Percentiles rank a stretch among this genome's conserved stretches.
These are phyloP conservation scores for Raffaelea arxii DNA, from an alignment of 2,329 filamentous ascomycete species.

Conservation along the genomic window DNA sequence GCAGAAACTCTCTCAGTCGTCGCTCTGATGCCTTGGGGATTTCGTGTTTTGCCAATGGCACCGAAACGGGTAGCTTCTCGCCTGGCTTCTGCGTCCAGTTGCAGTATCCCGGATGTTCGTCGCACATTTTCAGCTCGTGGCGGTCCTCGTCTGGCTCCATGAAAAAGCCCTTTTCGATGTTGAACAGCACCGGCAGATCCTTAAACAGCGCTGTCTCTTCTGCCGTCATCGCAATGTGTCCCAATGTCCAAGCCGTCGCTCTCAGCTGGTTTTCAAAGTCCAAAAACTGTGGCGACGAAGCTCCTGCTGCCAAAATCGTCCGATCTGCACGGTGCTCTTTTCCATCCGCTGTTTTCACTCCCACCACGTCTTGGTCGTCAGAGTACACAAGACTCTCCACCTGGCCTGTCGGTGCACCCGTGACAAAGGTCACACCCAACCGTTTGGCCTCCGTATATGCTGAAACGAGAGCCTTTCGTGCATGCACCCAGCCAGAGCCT, in stretches of 20 bases:
- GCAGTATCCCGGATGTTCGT: slow-evolving; percentile 4
- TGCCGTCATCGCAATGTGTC: slow-evolving; percentile 1
- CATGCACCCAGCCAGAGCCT: slow-evolving; percentile 2
- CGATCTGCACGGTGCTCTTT: background rate
- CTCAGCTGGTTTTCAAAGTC: slow-evolving; percentile 3
- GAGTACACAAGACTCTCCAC: background rate
- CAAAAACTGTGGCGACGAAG: background rate
- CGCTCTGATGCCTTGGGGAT: background rate
- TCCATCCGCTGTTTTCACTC: background rate
- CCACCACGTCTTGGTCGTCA: background rate
- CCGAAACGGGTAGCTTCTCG: background rate
- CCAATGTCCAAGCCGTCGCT: slow-evolving; percentile 1
- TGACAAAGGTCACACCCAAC: background rate
- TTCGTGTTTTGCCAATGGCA: background rate
- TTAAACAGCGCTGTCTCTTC: background rate
- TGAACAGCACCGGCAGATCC: slow-evolving; percentile 3
- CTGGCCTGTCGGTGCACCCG: background rate
- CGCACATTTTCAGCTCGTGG: slow-evolving; percentile 3
- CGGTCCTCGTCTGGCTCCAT: slow-evolving; percentile 2
- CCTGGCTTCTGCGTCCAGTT: background rate
- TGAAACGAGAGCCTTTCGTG: background rate
- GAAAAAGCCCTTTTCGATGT: slow-evolving; percentile 5
- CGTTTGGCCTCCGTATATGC: background rate
- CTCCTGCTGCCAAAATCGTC: slow-evolving; percentile 1
- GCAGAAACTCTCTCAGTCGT: slow-evolving; percentile 1